Conservation (phyloP, 2,329 filamentous ascomycete species). For the Plectosphaerella sp. region DNA sequence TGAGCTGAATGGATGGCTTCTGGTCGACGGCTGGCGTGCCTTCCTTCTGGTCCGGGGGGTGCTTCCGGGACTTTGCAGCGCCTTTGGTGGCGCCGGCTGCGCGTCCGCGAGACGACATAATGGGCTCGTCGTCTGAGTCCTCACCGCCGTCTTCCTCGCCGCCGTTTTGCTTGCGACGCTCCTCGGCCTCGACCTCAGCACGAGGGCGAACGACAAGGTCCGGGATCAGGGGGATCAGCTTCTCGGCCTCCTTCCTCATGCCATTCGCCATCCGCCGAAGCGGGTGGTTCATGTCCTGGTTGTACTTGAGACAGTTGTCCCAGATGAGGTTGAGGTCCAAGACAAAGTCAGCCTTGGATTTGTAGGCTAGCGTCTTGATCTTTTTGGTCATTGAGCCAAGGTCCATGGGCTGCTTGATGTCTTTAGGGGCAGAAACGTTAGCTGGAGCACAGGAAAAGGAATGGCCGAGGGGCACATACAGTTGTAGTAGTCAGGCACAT, state of each 20-base stretch:
- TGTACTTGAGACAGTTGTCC: conserved; percentile 95
- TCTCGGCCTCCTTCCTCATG: conserved; percentile 97
- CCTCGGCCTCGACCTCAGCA: conserved; percentile 88
- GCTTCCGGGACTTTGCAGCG: conserved; percentile 72
- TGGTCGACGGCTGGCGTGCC: conserved; percentile 72
- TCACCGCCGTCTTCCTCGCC: conserved; percentile 78
- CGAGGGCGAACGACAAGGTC: conserved; percentile 87
- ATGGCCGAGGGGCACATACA: conserved; percentile 49
- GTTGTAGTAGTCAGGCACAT: conserved; percentile 91
- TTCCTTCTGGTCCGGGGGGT: conserved; percentile 69
- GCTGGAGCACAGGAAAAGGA: conserved; percentile 6
- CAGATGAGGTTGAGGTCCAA: conserved; percentile 92
- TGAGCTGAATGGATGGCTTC: conserved; percentile 67
- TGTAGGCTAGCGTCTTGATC: conserved; percentile 73
- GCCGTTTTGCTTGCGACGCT: conserved; percentile 80
- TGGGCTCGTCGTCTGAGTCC: conserved; percentile 94
- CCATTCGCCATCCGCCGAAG: conserved; percentile 89
- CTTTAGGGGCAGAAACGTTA: conserved; percentile 37
- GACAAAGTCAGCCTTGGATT: conserved; percentile 92
- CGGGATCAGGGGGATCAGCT: conserved; percentile 89
- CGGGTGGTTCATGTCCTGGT: conserved; percentile 82
- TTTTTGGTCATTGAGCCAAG: conserved; percentile 98
- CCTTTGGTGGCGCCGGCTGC: conserved; percentile 75
- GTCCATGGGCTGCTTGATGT: conserved; percentile 97
- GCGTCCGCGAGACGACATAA: conserved; percentile 93